Evolutionary conservation across 2,329 filamentous ascomycete genomes (phyloP), one percentile per base, ranked within the genome.

Genomic region (Lachnellula subtilissima): DNA sequence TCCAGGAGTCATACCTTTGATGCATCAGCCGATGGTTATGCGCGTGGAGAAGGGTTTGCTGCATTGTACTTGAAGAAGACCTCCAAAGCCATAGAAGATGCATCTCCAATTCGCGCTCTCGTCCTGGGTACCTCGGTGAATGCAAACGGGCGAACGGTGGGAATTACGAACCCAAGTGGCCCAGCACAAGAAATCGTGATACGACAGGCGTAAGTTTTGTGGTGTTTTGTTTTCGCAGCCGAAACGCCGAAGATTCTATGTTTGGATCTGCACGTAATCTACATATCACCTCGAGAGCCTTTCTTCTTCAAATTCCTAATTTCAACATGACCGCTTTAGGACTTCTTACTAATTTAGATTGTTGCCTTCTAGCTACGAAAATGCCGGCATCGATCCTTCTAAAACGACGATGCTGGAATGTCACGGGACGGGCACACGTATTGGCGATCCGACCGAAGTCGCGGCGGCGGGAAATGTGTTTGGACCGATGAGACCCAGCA

Each of bases 391-490:
- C 23, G 23, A 23, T 23, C 23, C 23, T 23, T 23, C 23, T 5
- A 23, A 23, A 23, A 23, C 23, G 23, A 23, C 23, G 23, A 23
- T 23, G 23, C 23, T 23, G 23, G 23, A 23, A 23, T 23, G 23
- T 23, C 23, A 23, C 23, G 23, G 23, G 23, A 23, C 23, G 5
- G 23, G 23, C 23, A 23, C 23, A 23, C 23, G 23, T 23, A 23
- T 23, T 23, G 59, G 59, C 14, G 59, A 59, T 40, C 54, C 54
- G 8, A 23, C 57, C 22, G 57, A 59, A 49, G 53, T 37, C 5
- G 15, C 25, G 17, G 52, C 53, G 2, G 22, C 48, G 2, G 25
- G 12, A 5, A 19, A 32, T 2, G 40, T 23, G 19, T 25, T 52
- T 19, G 12, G 15, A 7, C 4, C 25, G 11, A 9, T 5, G 7